Evolutionary conservation across 352 stramenopile genomes (phyloP).

Genomic region (Pythium dissotocum): DNA sequence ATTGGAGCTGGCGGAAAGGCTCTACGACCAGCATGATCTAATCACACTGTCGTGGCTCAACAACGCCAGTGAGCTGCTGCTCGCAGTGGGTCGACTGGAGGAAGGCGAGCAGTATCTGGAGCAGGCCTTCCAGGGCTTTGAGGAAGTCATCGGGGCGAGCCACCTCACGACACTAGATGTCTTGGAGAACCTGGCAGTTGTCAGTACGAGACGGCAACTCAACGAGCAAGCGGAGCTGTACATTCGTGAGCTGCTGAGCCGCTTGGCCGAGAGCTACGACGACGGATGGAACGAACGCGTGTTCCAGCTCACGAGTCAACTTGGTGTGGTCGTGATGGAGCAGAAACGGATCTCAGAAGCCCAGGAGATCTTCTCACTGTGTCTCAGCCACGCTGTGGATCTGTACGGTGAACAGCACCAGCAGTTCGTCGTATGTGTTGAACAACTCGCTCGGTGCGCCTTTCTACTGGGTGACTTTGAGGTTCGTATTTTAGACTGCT

Average conservation of each 20-base stretch:
- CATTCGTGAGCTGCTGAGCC: constrained; percentile 35
- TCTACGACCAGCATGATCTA: constrained; percentile 34
- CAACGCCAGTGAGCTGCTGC: constrained; percentile 40
- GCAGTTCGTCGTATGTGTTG: constrained; percentile 35
- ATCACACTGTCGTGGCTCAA: constrained; percentile 54
- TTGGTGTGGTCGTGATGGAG: constrained; percentile 39
- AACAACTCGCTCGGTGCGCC: constrained; percentile 54
- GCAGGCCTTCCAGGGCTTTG: constrained; percentile 34
- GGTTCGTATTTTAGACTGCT: constrained; percentile 21
- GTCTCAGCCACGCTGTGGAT: constrained; percentile 31
- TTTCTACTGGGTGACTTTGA: constrained; percentile 59
- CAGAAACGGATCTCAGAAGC: constrained; percentile 53
- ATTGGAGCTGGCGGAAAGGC: constrained; percentile 42
- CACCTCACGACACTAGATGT: constrained; percentile 19
- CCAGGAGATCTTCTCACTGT: constrained; percentile 36
- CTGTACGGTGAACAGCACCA: constrained; percentile 28
- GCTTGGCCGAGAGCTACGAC: constrained; percentile 37
- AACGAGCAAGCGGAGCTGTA: constrained; percentile 27
- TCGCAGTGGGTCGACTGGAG: constrained; percentile 25
- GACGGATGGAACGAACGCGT: constrained; percentile 55
- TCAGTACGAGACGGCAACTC: constrained; percentile 20
- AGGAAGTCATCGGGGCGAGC: neutral
- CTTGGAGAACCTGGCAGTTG: constrained; percentile 58
- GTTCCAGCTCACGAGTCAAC: constrained; percentile 36
- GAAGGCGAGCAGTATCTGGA: constrained; percentile 43